phyloP scores from a whole-genome alignment of 2,329 filamentous ascomycete genomes.

The Ophiostoma sp. region DNA sequence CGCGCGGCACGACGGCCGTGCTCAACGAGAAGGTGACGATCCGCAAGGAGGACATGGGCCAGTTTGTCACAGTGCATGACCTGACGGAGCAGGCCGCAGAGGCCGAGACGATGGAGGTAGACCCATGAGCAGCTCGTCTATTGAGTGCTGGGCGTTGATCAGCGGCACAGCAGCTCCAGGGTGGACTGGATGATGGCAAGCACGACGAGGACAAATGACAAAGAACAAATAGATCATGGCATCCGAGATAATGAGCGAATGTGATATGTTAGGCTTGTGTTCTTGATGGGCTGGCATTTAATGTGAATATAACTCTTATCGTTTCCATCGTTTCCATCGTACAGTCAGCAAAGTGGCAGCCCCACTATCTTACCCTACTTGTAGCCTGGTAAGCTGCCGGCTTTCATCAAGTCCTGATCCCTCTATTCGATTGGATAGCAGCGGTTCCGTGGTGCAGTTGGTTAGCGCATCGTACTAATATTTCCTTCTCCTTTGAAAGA shows the following conservation, averaged over 20 bases:
- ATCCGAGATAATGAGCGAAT: constrained; percentile 6
- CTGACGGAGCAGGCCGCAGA: constrained; percentile 53
- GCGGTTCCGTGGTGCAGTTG: constrained; percentile 18
- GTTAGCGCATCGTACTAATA: constrained; percentile 19
- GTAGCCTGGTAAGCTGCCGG: not conserved
- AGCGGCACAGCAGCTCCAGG: not conserved
- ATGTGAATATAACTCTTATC: not conserved
- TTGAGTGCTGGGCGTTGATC: not conserved
- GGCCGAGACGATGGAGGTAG: constrained; percentile 63
- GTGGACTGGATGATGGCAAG: not conserved
- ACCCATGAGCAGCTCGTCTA: constrained; percentile 42
- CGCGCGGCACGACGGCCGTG: constrained; percentile 86
- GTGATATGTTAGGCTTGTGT: not conserved
- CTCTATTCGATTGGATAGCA: constrained; percentile 10
- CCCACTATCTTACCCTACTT: not conserved
- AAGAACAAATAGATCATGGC: constrained; percentile 8
- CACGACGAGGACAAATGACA: not conserved
- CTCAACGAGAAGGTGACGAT: constrained; percentile 89
- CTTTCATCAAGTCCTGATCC: constrained; percentile 16
- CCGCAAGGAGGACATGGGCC: constrained; percentile 85
- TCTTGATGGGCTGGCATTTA: not conserved
- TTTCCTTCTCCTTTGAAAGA: constrained; percentile 15
- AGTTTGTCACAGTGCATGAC: constrained; percentile 90
- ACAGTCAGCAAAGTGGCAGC: not conserved
- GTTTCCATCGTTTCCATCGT: too few species aligned